Evolutionary conservation across 345 rosid species (phyloP).

Genomic region (Durio zibethinus): DNA sequence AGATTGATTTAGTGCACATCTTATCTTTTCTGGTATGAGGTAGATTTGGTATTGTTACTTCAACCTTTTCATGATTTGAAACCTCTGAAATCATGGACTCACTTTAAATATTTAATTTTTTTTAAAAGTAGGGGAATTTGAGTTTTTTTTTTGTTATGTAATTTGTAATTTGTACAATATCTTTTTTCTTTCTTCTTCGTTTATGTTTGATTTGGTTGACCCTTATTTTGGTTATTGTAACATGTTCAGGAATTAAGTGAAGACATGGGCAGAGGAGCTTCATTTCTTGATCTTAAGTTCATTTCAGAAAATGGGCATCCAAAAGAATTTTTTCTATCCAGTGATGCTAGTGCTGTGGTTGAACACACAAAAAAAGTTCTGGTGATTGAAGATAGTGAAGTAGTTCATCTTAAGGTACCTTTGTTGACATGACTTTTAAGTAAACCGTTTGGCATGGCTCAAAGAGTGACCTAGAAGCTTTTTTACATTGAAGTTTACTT

Average conservation of each 20-base stretch:
- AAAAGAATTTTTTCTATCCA: conserved; percentile 77
- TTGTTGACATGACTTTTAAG: neutral
- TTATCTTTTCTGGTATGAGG: neutral
- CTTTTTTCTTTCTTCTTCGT: neutral
- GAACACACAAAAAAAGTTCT: conserved; percentile 89
- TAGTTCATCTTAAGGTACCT: conserved; percentile 77
- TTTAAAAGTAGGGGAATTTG: neutral
- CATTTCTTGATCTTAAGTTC: conserved; percentile 59
- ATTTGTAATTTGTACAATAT: neutral
- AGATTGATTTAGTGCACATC: neutral
- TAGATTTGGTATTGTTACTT: neutral
- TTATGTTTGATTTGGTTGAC: neutral
- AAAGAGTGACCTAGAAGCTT: neutral
- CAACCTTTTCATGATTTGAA: neutral
- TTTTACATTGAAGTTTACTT: neutral
- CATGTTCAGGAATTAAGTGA: conserved; percentile 50
- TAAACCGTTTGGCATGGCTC: neutral
- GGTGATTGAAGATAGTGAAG: conserved; percentile 92
- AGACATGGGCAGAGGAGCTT: conserved; percentile 42
- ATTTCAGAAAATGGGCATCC: conserved; percentile 64
- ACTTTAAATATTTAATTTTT: neutral
- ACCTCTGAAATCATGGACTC: neutral
- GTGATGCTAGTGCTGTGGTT: conserved; percentile 83
- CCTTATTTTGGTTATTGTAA: neutral
- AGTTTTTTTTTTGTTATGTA: neutral